Conservation (phyloP, 345 rosid species). For the Hibiscus tridactylites region DNA sequence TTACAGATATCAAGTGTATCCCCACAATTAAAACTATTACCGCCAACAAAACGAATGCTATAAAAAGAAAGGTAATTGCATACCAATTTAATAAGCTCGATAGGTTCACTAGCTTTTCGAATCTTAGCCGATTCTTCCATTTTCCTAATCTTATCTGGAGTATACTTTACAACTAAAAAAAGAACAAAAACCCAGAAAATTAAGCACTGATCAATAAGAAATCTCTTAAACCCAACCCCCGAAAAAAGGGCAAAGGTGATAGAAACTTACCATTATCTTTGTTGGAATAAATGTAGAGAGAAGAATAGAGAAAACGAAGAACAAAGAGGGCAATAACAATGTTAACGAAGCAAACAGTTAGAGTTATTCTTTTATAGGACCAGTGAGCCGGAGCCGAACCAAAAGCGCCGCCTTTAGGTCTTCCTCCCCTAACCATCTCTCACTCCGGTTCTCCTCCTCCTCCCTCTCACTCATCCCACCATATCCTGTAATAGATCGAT, state of each 20-base stretch:
- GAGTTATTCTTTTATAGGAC: constrained; percentile 68
- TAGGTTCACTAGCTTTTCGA: not conserved
- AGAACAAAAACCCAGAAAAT: not conserved
- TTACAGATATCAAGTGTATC: not conserved
- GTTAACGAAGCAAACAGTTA: constrained; percentile 76
- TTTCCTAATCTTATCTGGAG: constrained; percentile 54
- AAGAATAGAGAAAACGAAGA: constrained; percentile 71
- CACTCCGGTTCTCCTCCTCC: not conserved
- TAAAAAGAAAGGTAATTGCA: not conserved
- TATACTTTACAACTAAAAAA: constrained; percentile 52
- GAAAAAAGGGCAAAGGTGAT: not conserved
- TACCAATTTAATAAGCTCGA: not conserved
- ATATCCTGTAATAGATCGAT: not conserved
- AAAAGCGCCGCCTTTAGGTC: not conserved
- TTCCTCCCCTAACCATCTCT: constrained; percentile 4
- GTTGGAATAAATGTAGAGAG: constrained; percentile 59
- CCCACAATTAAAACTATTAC: not conserved
- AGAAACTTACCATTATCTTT: constrained; percentile 27
- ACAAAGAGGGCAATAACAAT: constrained; percentile 87
- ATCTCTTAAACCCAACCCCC: not conserved
- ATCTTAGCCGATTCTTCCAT: not conserved
- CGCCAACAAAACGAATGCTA: not conserved
- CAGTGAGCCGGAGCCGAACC: constrained; percentile 30
- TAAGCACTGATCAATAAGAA: not conserved
- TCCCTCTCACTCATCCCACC: constrained; percentile 1